These are phyloP conservation scores for Tinospora cordifolia DNA, from an alignment of 164 flowering plant genomes.

Conservation along the genomic window DNA sequence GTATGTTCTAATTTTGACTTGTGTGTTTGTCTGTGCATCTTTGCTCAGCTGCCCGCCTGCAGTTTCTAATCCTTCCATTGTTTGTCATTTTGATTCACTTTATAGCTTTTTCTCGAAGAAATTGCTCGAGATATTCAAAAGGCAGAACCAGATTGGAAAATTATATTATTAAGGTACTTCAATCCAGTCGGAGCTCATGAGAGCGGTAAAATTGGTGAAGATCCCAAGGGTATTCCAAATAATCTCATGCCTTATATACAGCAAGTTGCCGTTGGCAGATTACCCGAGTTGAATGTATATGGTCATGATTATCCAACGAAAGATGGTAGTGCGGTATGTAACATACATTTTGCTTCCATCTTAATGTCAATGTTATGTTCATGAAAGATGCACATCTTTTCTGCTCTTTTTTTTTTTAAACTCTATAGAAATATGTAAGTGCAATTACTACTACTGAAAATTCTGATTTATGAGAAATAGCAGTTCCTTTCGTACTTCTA, in stretches of 20 bases:
- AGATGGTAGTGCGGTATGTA: slow-evolving; percentile 90
- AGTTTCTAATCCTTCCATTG: not conserved
- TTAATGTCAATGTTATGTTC: not conserved
- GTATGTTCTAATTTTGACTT: no score
- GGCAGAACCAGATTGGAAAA: slow-evolving; percentile 86
- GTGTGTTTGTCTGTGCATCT: not conserved
- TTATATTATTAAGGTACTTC: slow-evolving; percentile 75
- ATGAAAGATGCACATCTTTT: no score
- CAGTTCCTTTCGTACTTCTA: not conserved
- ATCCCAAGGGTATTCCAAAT: slow-evolving; percentile 92
- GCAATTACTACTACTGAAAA: not conserved
- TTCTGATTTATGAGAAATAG: not conserved
- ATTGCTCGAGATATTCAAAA: slow-evolving; percentile 70
- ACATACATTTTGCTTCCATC: no score
- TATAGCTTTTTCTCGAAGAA: slow-evolving; percentile 83
- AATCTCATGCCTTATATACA: slow-evolving; percentile 95
- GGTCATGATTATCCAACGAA: slow-evolving; percentile 85
- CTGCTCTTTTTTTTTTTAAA: not conserved
- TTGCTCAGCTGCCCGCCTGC: not conserved
- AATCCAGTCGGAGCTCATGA: slow-evolving; percentile 94
- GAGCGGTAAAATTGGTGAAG: slow-evolving; percentile 91
- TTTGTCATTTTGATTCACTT: not conserved
- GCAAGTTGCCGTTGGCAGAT: slow-evolving; percentile 92
- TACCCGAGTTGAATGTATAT: slow-evolving; percentile 82
- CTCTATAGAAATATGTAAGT: not conserved